phyloP scores from a whole-genome alignment of 2,329 filamentous ascomycete species.

The Aulographum hederae region DNA sequence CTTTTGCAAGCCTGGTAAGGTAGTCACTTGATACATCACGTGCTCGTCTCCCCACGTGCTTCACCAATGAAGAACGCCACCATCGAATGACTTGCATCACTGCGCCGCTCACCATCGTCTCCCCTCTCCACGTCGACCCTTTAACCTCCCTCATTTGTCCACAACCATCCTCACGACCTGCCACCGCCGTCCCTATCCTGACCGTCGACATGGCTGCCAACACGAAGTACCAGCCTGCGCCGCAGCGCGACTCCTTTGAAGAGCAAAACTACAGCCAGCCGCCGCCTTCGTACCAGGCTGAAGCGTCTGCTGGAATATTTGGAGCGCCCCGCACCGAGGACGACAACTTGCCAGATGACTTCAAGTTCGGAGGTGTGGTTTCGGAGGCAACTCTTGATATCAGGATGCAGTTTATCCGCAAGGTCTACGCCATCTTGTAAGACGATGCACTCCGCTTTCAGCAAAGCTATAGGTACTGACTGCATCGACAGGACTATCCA shows the following conservation, averaged over 20 bases:
- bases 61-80: too few relatives aligned
- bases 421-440: slow-evolving; percentile 89
- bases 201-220: slow-evolving; percentile 68
- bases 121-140: too few relatives aligned
- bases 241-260: slow-evolving; percentile 73
- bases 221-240: slow-evolving; percentile 66
- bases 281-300: slow-evolving; percentile 63
- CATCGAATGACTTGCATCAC: too few relatives aligned
- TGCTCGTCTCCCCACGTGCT: too few relatives aligned
- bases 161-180: too few relatives aligned
- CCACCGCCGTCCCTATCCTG: too few relatives aligned
- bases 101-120: too few relatives aligned
- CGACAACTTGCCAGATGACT: slow-evolving; percentile 90
- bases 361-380: slow-evolving; percentile 94
- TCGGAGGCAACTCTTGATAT: slow-evolving; percentile 90
- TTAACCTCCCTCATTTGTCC: too few relatives aligned
- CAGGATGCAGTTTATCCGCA: slow-evolving; percentile 89
- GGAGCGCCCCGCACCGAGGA: slow-evolving; percentile 58
- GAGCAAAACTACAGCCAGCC: slow-evolving; percentile 51
- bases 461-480: slow-evolving; percentile 1
- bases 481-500: slow-evolving; percentile 49
- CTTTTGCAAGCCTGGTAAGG: too few relatives aligned
- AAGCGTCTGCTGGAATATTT: slow-evolving; percentile 39
- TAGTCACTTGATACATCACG: too few relatives aligned
- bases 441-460: slow-evolving; percentile 8